Evolutionary conservation across 805 yeast species (phyloP).

Genomic region (Ogataea salicorniae): DNA sequence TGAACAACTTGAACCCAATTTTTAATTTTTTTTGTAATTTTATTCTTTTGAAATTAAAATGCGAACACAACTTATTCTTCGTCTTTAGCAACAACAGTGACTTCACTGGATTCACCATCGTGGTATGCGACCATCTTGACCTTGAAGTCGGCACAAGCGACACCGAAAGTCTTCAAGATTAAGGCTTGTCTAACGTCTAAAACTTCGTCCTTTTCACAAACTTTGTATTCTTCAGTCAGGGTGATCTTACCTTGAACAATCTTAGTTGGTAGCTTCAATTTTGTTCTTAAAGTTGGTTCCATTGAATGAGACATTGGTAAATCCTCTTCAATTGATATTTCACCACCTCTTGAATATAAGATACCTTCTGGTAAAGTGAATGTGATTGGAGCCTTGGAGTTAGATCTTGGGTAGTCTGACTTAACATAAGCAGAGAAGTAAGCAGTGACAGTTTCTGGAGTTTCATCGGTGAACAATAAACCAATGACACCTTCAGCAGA

Average conservation of each 20-base stretch:
- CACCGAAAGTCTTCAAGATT: slow-evolving; percentile 89
- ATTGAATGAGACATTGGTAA: slow-evolving; percentile 95
- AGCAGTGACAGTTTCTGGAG: slow-evolving; percentile 81
- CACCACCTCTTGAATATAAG: slow-evolving; percentile 94
- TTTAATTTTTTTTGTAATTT: neutral
- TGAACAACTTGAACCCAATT: neutral
- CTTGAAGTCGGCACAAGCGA: slow-evolving; percentile 88
- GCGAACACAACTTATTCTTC: neutral
- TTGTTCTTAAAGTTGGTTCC: slow-evolving; percentile 87
- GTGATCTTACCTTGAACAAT: slow-evolving; percentile 85
- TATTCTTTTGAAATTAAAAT: neutral
- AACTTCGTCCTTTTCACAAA: slow-evolving; percentile 73
- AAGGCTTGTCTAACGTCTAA: slow-evolving; percentile 89
- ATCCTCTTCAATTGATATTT: slow-evolving; percentile 83
- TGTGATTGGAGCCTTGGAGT: slow-evolving; percentile 74
- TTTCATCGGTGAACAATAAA: slow-evolving; percentile 82
- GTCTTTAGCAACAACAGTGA: slow-evolving; percentile 7
- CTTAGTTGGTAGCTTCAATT: slow-evolving; percentile 85
- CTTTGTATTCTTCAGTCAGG: slow-evolving; percentile 69
- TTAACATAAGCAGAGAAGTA: slow-evolving; percentile 76
- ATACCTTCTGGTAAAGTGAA: slow-evolving; percentile 87
- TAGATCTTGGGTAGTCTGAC: slow-evolving; percentile 87
- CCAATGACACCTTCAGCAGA: slow-evolving; percentile 77
- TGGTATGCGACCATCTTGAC: slow-evolving; percentile 76
- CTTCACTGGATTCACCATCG: slow-evolving; percentile 48